phyloP scores from a whole-genome alignment of 805 yeast genomes.

The Starmerella sp. region DNA sequence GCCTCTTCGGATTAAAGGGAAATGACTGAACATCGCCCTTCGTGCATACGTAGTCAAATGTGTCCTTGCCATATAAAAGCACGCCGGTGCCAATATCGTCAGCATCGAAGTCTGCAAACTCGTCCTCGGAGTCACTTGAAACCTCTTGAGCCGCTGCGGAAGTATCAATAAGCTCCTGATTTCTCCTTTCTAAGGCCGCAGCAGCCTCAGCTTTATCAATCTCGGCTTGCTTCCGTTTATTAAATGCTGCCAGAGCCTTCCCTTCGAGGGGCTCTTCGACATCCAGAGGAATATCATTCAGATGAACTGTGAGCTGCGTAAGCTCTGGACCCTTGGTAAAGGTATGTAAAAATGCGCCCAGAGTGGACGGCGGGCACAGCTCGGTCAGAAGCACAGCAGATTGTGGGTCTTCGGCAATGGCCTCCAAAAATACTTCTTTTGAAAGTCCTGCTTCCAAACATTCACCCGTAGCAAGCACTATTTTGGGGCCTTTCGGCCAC shows the following conservation, averaged over 20 bases:
- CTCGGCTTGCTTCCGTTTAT: conserved; percentile 20
- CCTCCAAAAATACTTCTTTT: conserved; percentile 30
- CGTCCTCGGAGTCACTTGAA: conserved; percentile 27
- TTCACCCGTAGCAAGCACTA: conserved; percentile 66
- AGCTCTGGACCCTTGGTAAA: conserved; percentile 17
- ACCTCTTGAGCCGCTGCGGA: conserved; percentile 27
- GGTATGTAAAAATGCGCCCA: conserved; percentile 40
- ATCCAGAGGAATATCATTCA: conserved; percentile 8
- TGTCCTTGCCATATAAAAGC: conserved; percentile 24
- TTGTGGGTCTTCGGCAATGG: conserved; percentile 50
- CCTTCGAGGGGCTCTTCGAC: conserved; percentile 29
- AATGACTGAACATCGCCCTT: conserved; percentile 42
- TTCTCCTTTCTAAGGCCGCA: conserved; percentile 30
- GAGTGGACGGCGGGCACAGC: conserved; percentile 38
- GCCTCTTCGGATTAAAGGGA: conserved; percentile 52
- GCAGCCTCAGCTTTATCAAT: conserved; percentile 21
- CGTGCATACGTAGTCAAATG: conserved; percentile 35
- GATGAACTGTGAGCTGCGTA: conserved; percentile 10
- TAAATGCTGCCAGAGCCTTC: conserved; percentile 27
- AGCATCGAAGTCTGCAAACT: conserved; percentile 26
- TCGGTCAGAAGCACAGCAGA: conserved; percentile 71
- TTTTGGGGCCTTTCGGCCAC: conserved; percentile 40
- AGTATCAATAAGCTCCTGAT: conserved; percentile 31
- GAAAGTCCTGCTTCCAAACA: conserved; percentile 53
- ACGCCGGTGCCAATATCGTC: conserved; percentile 22